phyloP scores from a whole-genome alignment of 2,329 filamentous ascomycete species.

The Fusarium heterosporum region DNA sequence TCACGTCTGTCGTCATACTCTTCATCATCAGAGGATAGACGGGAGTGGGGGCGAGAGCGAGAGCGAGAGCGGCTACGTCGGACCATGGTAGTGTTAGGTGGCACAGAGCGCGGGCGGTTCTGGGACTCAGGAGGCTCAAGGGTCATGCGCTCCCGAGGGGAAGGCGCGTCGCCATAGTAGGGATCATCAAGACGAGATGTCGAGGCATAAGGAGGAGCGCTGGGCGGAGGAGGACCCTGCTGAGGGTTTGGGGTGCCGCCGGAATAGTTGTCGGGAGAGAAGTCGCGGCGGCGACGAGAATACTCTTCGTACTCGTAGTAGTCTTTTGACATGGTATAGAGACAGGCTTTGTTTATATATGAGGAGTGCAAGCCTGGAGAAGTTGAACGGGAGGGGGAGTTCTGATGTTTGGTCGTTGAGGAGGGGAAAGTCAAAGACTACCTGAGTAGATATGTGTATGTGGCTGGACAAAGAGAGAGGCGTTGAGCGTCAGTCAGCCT shows the following conservation, averaged over 20 bases:
- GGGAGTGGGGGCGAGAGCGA: constrained; percentile 27
- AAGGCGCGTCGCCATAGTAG: constrained; percentile 36
- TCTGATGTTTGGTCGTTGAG: constrained; percentile 1
- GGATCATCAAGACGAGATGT: constrained; percentile 45
- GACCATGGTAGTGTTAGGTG: constrained; percentile 47
- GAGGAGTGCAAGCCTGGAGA: not conserved
- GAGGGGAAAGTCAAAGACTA: constrained; percentile 5
- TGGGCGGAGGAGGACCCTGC: constrained; percentile 32
- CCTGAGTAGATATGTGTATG: not conserved
- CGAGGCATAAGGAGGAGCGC: constrained; percentile 38
- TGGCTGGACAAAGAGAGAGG: constrained; percentile 20
- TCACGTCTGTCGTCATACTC: constrained; percentile 44
- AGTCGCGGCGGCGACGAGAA: constrained; percentile 44
- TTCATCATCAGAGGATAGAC: constrained; percentile 34
- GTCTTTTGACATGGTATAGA: constrained; percentile 40
- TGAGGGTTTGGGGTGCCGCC: constrained; percentile 43
- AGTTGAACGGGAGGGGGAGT: not conserved
- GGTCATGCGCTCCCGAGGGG: constrained; percentile 47
- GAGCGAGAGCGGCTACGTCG: constrained; percentile 44
- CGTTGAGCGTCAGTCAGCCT: constrained; percentile 23
- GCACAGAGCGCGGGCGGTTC: constrained; percentile 51
- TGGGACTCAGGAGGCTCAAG: constrained; percentile 45
- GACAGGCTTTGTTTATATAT: not conserved
- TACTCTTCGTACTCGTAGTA: constrained; percentile 50
- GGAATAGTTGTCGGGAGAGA: constrained; percentile 51